Conservation (phyloP, 225 moss, liverwort and hornwort species). For the Sphagnum contortum region DNA sequence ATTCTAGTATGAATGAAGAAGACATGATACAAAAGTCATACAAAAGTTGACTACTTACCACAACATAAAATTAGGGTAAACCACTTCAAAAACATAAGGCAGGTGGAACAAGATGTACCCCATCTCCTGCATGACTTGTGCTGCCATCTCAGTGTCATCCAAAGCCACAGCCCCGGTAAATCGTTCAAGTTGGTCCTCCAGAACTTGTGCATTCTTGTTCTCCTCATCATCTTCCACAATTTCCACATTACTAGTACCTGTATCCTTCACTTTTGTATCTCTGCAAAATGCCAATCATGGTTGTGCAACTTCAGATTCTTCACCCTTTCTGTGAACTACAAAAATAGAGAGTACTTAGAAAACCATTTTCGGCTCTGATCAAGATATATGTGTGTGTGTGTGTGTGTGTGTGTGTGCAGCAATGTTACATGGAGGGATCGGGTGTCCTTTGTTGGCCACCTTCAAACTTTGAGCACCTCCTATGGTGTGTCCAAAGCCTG, state of each 20-base stretch:
- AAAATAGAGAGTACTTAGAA: not conserved
- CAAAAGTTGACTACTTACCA: no score
- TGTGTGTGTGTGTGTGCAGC: no score
- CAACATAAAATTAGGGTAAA: no score
- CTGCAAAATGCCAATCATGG: conserved; percentile 9
- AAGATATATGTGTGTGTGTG: not conserved
- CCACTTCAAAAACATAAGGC: no score
- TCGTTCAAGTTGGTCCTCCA: conserved; percentile 74
- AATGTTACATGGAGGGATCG: no score
- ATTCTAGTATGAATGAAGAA: no score
- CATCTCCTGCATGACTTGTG: conserved; percentile 66
- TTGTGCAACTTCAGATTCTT: no score
- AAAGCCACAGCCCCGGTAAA: conserved; percentile 73
- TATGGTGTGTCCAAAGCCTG: conserved; percentile 16
- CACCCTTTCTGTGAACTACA: no score
- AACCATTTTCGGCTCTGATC: conserved; percentile 19
- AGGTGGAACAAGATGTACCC: conserved; percentile 23
- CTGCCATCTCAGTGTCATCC: conserved; percentile 59
- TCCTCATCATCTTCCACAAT: conserved; percentile 36
- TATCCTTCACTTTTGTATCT: conserved; percentile 20
- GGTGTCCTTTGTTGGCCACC: conserved; percentile 5
- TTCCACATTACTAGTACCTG: conserved; percentile 27
- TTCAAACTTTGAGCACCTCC: conserved; percentile 16
- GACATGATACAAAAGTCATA: no score
- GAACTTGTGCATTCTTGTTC: conserved; percentile 29